A percentile compares a stretch with the other conserved stretches of the same genome.
These are phyloP conservation scores for Candida tammaniensis DNA, from an alignment of 805 yeast species.

Conservation along the genomic window DNA sequence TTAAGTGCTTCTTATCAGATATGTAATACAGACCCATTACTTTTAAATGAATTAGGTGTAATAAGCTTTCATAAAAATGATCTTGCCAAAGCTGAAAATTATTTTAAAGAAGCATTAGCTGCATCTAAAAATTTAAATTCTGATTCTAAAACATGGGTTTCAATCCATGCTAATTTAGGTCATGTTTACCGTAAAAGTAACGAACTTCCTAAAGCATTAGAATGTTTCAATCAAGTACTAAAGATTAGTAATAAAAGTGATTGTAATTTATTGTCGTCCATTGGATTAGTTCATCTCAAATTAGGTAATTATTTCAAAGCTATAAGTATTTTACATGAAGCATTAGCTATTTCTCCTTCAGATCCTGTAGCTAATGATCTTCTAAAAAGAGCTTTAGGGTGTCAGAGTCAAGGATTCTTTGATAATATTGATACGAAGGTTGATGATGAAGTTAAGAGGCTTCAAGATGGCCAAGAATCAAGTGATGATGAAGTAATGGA, in stretches of 20 bases:
- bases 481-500: slow-evolving; percentile 56
- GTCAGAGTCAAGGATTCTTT: slow-evolving; percentile 39
- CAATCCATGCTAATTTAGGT: slow-evolving; percentile 83
- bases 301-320: slow-evolving; percentile 63
- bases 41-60: slow-evolving; percentile 91
- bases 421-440: slow-evolving; percentile 17
- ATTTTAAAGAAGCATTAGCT: slow-evolving; percentile 65
- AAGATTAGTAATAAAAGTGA: slow-evolving; percentile 68
- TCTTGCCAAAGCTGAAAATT: slow-evolving; percentile 64
- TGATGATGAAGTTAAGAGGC: slow-evolving; percentile 30
- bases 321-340: slow-evolving; percentile 73
- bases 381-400: slow-evolving; percentile 72
- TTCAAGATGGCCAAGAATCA: slow-evolving; percentile 45
- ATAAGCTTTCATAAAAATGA: slow-evolving; percentile 77
- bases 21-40: slow-evolving; percentile 81
- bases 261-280: slow-evolving; percentile 69
- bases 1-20: slow-evolving; percentile 69
- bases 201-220: slow-evolving; percentile 62
- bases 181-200: slow-evolving; percentile 78
- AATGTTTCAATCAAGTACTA: slow-evolving; percentile 73
- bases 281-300: slow-evolving; percentile 80
- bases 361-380: slow-evolving; percentile 86
- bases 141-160: slow-evolving; percentile 79
- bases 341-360: slow-evolving; percentile 72
- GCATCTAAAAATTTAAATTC: slow-evolving; percentile 69